Base-by-base conservation (phyloP, 2,329 filamentous ascomycete species). In the Aureobasidium sp. region DNA sequence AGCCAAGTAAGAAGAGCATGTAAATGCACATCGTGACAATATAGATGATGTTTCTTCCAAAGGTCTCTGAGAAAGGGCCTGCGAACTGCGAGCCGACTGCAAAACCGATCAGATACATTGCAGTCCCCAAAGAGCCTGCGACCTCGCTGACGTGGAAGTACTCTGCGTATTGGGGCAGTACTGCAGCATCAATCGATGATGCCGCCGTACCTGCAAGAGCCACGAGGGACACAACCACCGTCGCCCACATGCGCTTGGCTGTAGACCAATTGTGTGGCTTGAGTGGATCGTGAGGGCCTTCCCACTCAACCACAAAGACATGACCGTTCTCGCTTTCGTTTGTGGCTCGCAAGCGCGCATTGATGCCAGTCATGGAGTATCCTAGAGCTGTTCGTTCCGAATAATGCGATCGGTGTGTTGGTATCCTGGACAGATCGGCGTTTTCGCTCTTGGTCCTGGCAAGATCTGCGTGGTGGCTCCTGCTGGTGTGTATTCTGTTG, bases 51-150 rank as follows among this genome's bases (percentile, higher is more conserved):
- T 68, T 68, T 2, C 67, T 51, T 17, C 60, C 78, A 49, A 74
- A 67, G 0, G 72, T 73, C 63, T 77, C 74, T 0, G 73, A 74
- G 7, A 75, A 67, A 0, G 74, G 74, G 2, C 72, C 73, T 9
- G 72, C 69, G 33, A 74, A 69, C 1, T 75, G 64, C 3, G 74
- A 70, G 5, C 74, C 74, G 17, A 69, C 62, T 3, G 70, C 74
- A 37, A 75, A 68, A 1, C 78, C 78, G 31, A 80, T 71, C 7
- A 80, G 35, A 9, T 50, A 59, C 54, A 57, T 47, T 3, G 54
- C 54, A 11, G 60, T 61, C 4, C 51, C 60, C 11, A 61, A 11
- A 9, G 60, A 57, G 11, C 53, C 60, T 2, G 60, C 51, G 2
- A 57, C 53, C 13, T 61, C 51, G 23, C 60, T 61, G 11, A 61